phyloP scores from a whole-genome alignment of 805 yeast genomes.

The Zygosaccharomyces siamensis region DNA sequence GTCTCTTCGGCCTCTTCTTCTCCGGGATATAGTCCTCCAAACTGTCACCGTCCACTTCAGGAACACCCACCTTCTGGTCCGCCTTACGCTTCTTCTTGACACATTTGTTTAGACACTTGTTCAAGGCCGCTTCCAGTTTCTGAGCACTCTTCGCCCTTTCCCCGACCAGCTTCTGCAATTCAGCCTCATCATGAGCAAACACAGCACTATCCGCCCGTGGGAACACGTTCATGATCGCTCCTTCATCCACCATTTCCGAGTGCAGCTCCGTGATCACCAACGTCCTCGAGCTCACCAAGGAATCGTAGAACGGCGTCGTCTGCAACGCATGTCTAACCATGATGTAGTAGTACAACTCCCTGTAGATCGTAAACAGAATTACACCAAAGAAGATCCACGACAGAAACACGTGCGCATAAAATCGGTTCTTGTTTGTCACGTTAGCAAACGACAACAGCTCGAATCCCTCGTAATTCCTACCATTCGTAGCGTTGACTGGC shows the following conservation, averaged over 20 bases:
- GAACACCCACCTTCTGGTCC: constrained; percentile 53
- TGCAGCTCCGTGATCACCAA: constrained; percentile 68
- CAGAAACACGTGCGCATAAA: constrained; percentile 68
- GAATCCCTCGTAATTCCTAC: constrained; percentile 51
- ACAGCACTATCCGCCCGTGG: constrained; percentile 56
- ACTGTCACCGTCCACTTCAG: constrained; percentile 42
- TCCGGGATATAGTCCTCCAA: constrained; percentile 56
- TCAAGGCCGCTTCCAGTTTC: constrained; percentile 64
- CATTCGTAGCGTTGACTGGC: constrained; percentile 72
- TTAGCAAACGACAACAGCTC: constrained; percentile 62
- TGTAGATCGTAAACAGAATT: constrained; percentile 62
- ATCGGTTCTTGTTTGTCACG: constrained; percentile 56
- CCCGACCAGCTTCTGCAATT: constrained; percentile 50
- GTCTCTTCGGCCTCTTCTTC: constrained; percentile 82
- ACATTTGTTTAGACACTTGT: constrained; percentile 55
- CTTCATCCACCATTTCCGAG: constrained; percentile 41
- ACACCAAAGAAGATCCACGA: constrained; percentile 71
- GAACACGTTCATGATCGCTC: constrained; percentile 37
- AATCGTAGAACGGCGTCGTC: constrained; percentile 67
- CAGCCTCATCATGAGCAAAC: constrained; percentile 59
- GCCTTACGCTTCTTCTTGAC: constrained; percentile 52
- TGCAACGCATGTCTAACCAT: constrained; percentile 70
- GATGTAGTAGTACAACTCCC: constrained; percentile 66
- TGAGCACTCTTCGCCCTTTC: constrained; percentile 58
- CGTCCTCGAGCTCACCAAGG: constrained; percentile 65